Evolutionary conservation across 106 monocot genomes (phyloP), one percentile per base, ranked within the genome.

Genomic region (Dioscorea zingiberensis): DNA sequence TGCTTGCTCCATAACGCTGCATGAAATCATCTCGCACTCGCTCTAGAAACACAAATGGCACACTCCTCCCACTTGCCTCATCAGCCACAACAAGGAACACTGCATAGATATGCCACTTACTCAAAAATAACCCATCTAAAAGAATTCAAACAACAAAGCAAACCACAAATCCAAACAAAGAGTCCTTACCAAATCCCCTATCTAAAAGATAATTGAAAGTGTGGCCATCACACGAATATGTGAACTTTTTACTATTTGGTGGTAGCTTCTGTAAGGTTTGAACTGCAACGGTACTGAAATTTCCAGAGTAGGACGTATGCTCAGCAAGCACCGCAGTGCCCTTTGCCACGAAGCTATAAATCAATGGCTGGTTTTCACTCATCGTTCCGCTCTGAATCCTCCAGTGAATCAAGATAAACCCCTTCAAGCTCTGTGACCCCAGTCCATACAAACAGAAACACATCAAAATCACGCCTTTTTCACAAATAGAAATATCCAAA

Each of bases 51-150:
- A 97, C 83, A 71, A 97, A 92, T 7, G 97, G 97, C 23, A 88
- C 44, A 30, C 88, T 86, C 76, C 95, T 88, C 56, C 91, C 88
- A 60, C 53, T 59, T 14, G 70, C 67, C 74, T 97, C 97, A 77
- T 83, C 88, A 24, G 97, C 97, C 48, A 97, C 88, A 24, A 86
- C 92, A 48, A 97, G 88, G 55, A 97, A 97, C 69, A 88, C 97
- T 91, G 65, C 73, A 77, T 49, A 26, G 60, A 56, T 21, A 71
- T 54, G 25, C 38, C 25, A 47, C 19, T 51, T 51, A 51, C 19
- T 51, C 3, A 9, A 51, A 51, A 38, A 38, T 6, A 38, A 38
- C 38, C 10, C 38, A 16, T 13, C 51, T 18, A 9, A 19, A 15
- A 27, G 22, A 11, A 44, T 44, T 29, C 26, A 44, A 22, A 1